phyloP scores from a whole-genome alignment of 495 filamentous ascomycete species.

The Aspergillus taichungensis region DNA sequence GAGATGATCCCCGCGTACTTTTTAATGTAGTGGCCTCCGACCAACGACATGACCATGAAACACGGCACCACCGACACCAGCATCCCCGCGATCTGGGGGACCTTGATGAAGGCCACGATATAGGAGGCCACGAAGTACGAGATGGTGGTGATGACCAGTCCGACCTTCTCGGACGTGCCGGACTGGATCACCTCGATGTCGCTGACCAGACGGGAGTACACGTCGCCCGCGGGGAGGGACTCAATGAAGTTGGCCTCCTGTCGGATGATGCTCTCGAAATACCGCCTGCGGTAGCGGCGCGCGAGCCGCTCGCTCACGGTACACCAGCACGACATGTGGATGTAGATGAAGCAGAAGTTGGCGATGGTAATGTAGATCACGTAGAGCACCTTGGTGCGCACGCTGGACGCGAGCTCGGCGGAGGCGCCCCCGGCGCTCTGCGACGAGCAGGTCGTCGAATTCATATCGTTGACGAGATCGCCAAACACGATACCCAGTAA shows the following conservation, averaged over 20 bases:
- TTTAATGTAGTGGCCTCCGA: conserved; percentile 48
- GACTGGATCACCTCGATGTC: conserved; percentile 52
- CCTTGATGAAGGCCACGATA: conserved; percentile 53
- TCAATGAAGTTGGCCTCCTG: conserved; percentile 57
- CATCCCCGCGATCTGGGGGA: conserved; percentile 31
- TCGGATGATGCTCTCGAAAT: conserved; percentile 46
- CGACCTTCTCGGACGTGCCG: conserved; percentile 59
- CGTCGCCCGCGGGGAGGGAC: conserved; percentile 42
- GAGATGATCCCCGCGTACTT: conserved; percentile 45
- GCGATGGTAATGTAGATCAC: conserved; percentile 56
- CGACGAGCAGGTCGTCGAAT: conserved; percentile 20
- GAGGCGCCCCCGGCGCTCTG: conserved; percentile 4
- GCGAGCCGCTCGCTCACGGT: conserved; percentile 54
- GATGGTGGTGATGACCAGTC: conserved; percentile 47
- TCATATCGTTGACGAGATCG: conserved; percentile 48
- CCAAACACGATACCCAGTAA: conserved; percentile 62
- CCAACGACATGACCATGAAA: conserved; percentile 53
- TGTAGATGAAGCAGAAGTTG: conserved; percentile 51
- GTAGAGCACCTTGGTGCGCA: conserved; percentile 45
- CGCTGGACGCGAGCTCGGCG: conserved; percentile 11
- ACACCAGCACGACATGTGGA: conserved; percentile 45
- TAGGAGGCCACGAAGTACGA: conserved; percentile 55
- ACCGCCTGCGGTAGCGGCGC: conserved; percentile 49
- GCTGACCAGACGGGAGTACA: conserved; percentile 46
- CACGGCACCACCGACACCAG: conserved; percentile 53